Evolutionary conservation across 2,329 filamentous ascomycete genomes (phyloP).

Genomic region (Monilinia aucupariae): DNA sequence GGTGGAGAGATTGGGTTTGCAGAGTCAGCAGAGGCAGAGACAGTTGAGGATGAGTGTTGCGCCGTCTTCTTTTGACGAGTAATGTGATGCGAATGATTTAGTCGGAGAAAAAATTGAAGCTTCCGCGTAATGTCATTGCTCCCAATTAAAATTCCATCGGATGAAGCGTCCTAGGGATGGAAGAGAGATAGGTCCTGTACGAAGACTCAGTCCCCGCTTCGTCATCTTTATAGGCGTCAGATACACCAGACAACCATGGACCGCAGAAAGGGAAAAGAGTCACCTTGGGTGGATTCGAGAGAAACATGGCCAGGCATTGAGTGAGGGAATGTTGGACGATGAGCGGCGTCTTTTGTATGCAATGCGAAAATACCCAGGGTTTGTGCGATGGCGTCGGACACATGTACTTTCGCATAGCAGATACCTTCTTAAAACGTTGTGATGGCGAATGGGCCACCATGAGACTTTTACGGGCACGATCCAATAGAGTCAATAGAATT

Average conservation of each 20-base stretch:
- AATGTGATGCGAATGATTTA: neutral
- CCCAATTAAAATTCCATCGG: too few species aligned
- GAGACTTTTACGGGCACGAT: too few species aligned
- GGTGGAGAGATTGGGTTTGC: constrained; percentile 61
- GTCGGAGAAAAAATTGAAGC: too few species aligned
- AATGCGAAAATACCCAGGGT: too few species aligned
- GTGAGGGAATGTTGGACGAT: neutral
- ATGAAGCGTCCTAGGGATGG: too few species aligned
- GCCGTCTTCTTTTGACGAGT: constrained; percentile 9
- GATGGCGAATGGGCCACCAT: too few species aligned
- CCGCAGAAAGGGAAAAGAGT: too few species aligned
- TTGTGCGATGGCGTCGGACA: too few species aligned
- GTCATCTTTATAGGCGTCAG: neutral
- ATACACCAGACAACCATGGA: neutral
- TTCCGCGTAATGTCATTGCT: too few species aligned
- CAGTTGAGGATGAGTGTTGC: constrained; percentile 71
- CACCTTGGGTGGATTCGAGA: neutral
- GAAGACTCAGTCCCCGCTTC: neutral
- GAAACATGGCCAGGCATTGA: neutral
- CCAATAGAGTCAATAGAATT: neutral
- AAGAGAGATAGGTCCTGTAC: too few species aligned
- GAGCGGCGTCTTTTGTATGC: neutral
- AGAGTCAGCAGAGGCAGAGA: constrained; percentile 62
- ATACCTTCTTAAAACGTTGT: too few species aligned
- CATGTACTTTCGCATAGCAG: too few species aligned